phyloP scores from a whole-genome alignment of 306 rosid genomes.

The Urtica urens region DNA sequence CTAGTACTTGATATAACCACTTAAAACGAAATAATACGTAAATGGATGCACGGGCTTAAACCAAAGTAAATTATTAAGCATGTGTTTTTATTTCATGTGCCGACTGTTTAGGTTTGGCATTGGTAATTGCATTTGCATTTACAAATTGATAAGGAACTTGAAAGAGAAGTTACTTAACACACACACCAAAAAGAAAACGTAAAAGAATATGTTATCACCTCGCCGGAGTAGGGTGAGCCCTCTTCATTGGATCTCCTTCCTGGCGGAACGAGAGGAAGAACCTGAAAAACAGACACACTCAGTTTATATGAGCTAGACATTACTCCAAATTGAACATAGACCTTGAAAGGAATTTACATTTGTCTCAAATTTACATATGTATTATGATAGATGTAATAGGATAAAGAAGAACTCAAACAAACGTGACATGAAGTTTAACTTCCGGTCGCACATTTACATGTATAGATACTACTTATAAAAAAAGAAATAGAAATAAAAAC shows the following conservation, averaged over 20 bases:
- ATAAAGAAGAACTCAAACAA: too few relatives aligned
- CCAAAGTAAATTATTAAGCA: too few relatives aligned
- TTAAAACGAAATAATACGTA: too few relatives aligned
- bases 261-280: constrained; percentile 94
- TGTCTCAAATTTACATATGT: background rate
- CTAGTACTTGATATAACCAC: too few relatives aligned
- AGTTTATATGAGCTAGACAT: background rate
- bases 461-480: too few relatives aligned
- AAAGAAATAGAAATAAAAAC: too few relatives aligned
- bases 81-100: too few relatives aligned
- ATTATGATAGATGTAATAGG: too few relatives aligned
- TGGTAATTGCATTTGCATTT: background rate
- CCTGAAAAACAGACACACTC: constrained; percentile 28
- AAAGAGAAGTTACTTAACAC: background rate
- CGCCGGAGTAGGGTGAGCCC: constrained; percentile 60
- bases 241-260: constrained; percentile 80
- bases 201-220: constrained; percentile 23
- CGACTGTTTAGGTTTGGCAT: too few relatives aligned
- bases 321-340: background rate
- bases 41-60: too few relatives aligned
- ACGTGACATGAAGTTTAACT: too few relatives aligned
- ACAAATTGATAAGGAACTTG: background rate
- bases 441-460: too few relatives aligned
- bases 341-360: background rate
- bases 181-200: background rate